Percentiles rank a stretch among this genome's conserved stretches.
These are phyloP conservation scores for Pythium rishiriense DNA, from an alignment of 352 stramenopile genomes.

Conservation along the genomic window DNA sequence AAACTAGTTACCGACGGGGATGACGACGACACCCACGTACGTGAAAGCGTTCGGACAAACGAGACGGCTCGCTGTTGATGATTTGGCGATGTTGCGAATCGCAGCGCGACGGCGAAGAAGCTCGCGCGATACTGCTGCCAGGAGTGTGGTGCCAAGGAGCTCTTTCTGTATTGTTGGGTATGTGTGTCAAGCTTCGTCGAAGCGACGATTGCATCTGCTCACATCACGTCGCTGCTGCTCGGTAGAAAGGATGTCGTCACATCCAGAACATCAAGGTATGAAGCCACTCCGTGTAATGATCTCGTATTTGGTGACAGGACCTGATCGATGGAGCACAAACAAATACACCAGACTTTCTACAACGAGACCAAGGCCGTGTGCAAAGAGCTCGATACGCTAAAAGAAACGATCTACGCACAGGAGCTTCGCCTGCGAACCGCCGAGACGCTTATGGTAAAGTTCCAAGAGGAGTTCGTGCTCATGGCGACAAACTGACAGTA, in stretches of 20 bases:
- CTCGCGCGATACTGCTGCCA: conserved; percentile 60
- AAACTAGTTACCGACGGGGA: neutral
- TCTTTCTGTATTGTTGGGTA: conserved; percentile 74
- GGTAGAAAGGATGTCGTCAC: conserved; percentile 72
- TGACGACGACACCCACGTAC: neutral
- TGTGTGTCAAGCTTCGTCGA: neutral
- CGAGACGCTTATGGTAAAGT: conserved; percentile 46
- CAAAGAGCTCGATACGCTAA: conserved; percentile 58
- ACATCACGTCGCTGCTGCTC: neutral
- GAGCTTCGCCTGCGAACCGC: conserved; percentile 48
- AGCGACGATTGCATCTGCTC: neutral
- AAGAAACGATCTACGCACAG: conserved; percentile 62
- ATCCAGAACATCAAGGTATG: conserved; percentile 62
- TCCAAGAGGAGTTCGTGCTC: neutral
- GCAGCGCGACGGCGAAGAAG: conserved; percentile 31
- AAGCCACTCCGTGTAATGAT: neutral
- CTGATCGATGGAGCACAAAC: no score
- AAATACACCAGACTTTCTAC: conserved; percentile 50
- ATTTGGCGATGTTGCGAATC: neutral
- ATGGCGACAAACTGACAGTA: no score
- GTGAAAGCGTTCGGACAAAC: neutral
- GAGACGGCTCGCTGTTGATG: neutral
- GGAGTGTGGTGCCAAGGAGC: conserved; percentile 57
- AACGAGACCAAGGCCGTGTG: conserved; percentile 48
- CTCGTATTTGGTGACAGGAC: no score